phyloP scores from a whole-genome alignment of 116 monocot species.

The Posidonia oceanica region DNA sequence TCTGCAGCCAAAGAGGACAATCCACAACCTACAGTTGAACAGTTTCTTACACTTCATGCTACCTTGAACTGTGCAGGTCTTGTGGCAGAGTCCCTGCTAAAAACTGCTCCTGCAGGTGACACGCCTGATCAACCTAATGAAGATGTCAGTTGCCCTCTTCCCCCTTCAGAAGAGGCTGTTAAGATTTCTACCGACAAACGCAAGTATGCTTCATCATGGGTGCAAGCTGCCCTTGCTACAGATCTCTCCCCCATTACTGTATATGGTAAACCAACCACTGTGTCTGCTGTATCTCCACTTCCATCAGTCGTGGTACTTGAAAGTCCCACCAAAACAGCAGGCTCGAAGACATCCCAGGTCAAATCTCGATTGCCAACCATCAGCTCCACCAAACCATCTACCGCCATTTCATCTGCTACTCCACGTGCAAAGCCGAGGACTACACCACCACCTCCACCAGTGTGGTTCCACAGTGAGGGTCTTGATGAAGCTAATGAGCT shows the following conservation, averaged over 20 bases:
- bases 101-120: conserved; percentile 10
- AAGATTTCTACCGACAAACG: conserved; percentile 40
- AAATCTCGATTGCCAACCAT: conserved; percentile 13
- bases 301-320: conserved; percentile 26
- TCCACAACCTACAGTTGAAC: conserved; percentile 55
- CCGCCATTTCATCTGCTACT: background rate
- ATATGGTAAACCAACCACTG: conserved; percentile 22
- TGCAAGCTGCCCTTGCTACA: conserved; percentile 60
- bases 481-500: conserved; percentile 42
- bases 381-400: conserved; percentile 4
- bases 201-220: conserved; percentile 55
- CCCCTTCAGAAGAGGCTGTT: conserved; percentile 24
- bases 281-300: background rate
- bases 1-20: conserved; percentile 44
- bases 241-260: conserved; percentile 54
- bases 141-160: conserved; percentile 3
- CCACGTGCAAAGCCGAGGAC: conserved; percentile 9
- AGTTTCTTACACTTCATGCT: conserved; percentile 46
- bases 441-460: conserved; percentile 20
- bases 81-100: conserved; percentile 46
- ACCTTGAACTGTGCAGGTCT: conserved; percentile 29
- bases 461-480: conserved; percentile 55
- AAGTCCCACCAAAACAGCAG: conserved; percentile 16
- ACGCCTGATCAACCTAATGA: conserved; percentile 12
- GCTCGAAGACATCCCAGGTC: conserved; percentile 10